Conservation (phyloP, 768 basidiomycete genomes). For the Boletellus sp. region DNA sequence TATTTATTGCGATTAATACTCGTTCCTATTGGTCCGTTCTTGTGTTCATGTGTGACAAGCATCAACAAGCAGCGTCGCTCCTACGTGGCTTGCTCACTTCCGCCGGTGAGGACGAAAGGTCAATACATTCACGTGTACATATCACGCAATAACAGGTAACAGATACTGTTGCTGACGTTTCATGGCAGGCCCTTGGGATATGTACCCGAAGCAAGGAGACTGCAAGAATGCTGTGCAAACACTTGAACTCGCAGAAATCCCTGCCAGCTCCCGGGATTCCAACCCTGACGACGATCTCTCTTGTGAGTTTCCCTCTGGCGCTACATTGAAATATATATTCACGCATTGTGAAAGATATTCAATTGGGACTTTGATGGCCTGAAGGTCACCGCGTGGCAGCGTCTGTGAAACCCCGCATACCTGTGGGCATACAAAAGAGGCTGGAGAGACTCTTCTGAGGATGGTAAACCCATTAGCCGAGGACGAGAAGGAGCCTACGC, state of each 20-base stretch:
- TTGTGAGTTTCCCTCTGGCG: not conserved
- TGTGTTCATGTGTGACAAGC: not conserved
- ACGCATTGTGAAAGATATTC: not conserved
- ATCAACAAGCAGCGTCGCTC: not conserved
- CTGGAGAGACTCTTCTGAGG: not conserved
- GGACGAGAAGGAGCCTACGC: not conserved
- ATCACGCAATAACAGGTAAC: not conserved
- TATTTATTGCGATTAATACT: not conserved
- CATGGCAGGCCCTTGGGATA: not conserved
- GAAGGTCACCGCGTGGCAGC: not conserved
- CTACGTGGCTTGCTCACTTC: not conserved
- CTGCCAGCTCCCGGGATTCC: constrained; percentile 24
- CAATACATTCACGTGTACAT: not conserved
- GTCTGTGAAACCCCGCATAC: not conserved
- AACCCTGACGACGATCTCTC: not conserved
- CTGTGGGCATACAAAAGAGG: not conserved
- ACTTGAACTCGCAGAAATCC: not conserved
- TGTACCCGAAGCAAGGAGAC: not conserved
- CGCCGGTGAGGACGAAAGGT: not conserved
- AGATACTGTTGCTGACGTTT: not conserved
- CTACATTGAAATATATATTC: not conserved
- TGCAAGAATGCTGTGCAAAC: not conserved
- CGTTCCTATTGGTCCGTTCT: not conserved
- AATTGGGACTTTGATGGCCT: constrained; percentile 1
- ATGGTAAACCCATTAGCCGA: not conserved